Evolutionary conservation across 768 basidiomycete species (phyloP), one percentile per base, ranked within the genome.

Genomic region (Russula sp.): DNA sequence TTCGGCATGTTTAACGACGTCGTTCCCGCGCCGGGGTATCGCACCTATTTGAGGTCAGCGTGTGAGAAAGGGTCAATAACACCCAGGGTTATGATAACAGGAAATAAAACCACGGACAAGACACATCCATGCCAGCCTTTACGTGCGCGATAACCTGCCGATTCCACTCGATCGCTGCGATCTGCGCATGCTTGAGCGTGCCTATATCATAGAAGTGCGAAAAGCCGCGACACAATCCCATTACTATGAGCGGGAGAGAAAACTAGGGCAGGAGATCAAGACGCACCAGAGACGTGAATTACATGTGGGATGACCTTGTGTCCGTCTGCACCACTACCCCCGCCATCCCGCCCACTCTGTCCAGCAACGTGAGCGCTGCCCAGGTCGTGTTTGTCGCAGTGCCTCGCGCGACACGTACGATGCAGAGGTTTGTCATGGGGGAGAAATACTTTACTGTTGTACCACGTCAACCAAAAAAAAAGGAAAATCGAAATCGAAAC

Each of bases 371-470:
- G 22, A 92, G 71, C 0, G 86, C 89, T 0, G 84, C 92, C 90
- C 90, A 92, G 0, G 90, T 88, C 40, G 89, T 82, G 5, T 81
- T 82, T 71, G 92, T 85, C 63, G 90, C 89, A 57, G 92, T 90
- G 53, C 63, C 62, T 59, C 94, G 79, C 34, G 88, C 88, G 32
- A 94, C 89, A 49, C 93, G 88, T 49, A 95, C 83, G 71, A 96
- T 94, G 69, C 88, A 91, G 0, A 94, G 78, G 67, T 87, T 86
- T 3, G 92, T 95, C 16, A 81, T 81, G 0, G 92, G 88, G 0
- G 93, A 94, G 69, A 86, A 91, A 70, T 95, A 95, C 73, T 94
- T 92, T 61, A 95, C 94, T 48, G 22, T 11, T 94, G 69, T 6
- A 22, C 24, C 10, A 22, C 7, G 28, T 44, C 11, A 18, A n/a